Percentiles rank a stretch among this genome's conserved stretches.
Conservation (phyloP, 2,329 filamentous ascomycete genomes). For the Nemania serpens region DNA sequence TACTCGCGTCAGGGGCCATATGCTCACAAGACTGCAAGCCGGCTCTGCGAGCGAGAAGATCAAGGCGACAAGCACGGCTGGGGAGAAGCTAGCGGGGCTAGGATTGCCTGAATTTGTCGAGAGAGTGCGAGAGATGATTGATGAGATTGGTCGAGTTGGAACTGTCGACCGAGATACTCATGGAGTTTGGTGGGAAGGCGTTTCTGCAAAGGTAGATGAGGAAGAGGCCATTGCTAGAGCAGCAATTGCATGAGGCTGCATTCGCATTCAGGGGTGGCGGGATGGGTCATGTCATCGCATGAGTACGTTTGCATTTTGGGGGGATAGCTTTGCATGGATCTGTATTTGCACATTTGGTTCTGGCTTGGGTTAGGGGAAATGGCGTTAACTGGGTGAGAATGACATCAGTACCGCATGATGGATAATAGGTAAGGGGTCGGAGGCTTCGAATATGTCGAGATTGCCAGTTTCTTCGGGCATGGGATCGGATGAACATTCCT, state of each 20-base stretch:
- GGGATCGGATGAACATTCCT: constrained; percentile 11
- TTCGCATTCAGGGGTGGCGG: constrained; percentile 11
- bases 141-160: constrained; percentile 67
- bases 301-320: constrained; percentile 27
- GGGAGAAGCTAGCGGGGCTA: constrained; percentile 69
- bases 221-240: constrained; percentile 38
- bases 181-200: constrained; percentile 70
- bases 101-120: constrained; percentile 76
- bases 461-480: constrained; percentile 16
- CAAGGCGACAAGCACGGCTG: constrained; percentile 68
- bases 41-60: constrained; percentile 72
- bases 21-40: constrained; percentile 67
- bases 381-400: constrained; percentile 33
- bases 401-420: constrained; percentile 20
- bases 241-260: constrained; percentile 23
- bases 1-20: constrained; percentile 68
- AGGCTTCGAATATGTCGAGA: constrained; percentile 25
- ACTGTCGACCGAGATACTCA: constrained; percentile 71
- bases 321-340: constrained; percentile 25
- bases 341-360: constrained; percentile 30
- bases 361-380: constrained; percentile 26
- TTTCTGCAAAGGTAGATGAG: constrained; percentile 60
- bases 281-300: constrained; percentile 11
- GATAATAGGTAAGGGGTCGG: constrained; percentile 5
- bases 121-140: constrained; percentile 70